phyloP scores from a whole-genome alignment of 805 yeast genomes.

The Wickerhamiella allomyrinae region DNA sequence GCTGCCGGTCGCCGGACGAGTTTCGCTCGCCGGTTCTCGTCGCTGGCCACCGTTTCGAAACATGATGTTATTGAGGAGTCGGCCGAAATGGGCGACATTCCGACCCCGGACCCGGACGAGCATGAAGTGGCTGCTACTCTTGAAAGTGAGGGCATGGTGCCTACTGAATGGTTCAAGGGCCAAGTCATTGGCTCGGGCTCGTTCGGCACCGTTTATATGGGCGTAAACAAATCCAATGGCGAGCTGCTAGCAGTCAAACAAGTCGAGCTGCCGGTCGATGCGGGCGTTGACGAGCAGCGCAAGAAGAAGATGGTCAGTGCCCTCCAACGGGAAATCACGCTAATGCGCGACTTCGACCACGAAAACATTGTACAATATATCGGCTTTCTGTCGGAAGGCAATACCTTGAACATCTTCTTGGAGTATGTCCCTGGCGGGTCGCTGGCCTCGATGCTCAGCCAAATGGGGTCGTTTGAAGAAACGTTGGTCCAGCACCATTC shows the following conservation, averaged over 20 bases:
- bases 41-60: background rate
- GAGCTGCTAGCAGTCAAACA: slow-evolving; percentile 96
- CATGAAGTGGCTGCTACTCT: slow-evolving; percentile 24
- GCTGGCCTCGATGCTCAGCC: slow-evolving; percentile 52
- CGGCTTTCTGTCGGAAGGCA: slow-evolving; percentile 70
- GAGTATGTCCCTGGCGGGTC: slow-evolving; percentile 67
- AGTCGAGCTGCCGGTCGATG: slow-evolving; percentile 48
- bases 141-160: slow-evolving; percentile 36
- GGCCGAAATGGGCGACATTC: background rate
- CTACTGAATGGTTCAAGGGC: slow-evolving; percentile 83
- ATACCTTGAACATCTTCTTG: slow-evolving; percentile 60
- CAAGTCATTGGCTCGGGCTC: slow-evolving; percentile 89
- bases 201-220: slow-evolving; percentile 85
- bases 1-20: background rate
- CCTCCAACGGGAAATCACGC: slow-evolving; percentile 29
- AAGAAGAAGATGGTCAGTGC: slow-evolving; percentile 18
- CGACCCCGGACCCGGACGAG: background rate
- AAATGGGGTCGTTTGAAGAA: slow-evolving; percentile 71
- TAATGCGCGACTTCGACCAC: slow-evolving; percentile 69
- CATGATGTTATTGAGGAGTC: background rate
- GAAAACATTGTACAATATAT: slow-evolving; percentile 84
- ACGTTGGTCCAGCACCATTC: slow-evolving; percentile 58
- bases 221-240: slow-evolving; percentile 83
- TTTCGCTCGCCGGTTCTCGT: slow-evolving; percentile 1
- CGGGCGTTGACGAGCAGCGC: slow-evolving; percentile 18